Base-by-base conservation (phyloP, 108 stramenopile species). In the Skeletonema costatum region DNA sequence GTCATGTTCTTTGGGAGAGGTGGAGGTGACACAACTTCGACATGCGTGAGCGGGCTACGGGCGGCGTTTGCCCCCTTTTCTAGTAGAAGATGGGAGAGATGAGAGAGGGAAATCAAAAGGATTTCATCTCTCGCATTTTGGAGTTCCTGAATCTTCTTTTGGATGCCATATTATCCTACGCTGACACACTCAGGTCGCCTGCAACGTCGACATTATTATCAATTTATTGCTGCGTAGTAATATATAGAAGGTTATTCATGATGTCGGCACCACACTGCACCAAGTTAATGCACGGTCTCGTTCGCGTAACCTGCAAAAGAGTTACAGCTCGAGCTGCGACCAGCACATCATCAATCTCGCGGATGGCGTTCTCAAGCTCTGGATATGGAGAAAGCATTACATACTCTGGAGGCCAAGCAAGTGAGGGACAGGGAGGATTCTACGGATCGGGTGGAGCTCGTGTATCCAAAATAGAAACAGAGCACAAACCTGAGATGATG, bases 381-480 rank as follows among this genome's bases (percentile, higher is more conserved):
- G 75, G 60, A 42, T 77, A 77, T 41, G 66, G 68, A 17, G 76
- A 77, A 5, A 77, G 44, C 61, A 77, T 77, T 19, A 77, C 76
- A 75, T 90, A 89, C 67, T 83, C 81, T 56, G 87, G 86, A 53
- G 91, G 91, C 11, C 91, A 92, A 66, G 87, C 91, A n/a, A 80
- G 81, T 21, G 87, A 84, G 61, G 91, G 91, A 29, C 91, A 92
- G 66, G 91, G 90, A 17, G 91, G 91, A 17, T 92, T 85, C 74
- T 92, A 92, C 65, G 91, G 89, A 25, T 86, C 87, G 10, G 91
- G 91, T 12, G 91, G 91, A 30, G 86, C 91, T 38, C 89, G 89
- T 51, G 74, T 32, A 17, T 73, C 70, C 46, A 73, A 60, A 29
- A 33, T 58, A 25, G 64, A 62, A 67, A 71, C 75, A 9, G 83